Base-by-base conservation (phyloP, 768 basidiomycete genomes). In the Hemileccinum rubropunctum region DNA sequence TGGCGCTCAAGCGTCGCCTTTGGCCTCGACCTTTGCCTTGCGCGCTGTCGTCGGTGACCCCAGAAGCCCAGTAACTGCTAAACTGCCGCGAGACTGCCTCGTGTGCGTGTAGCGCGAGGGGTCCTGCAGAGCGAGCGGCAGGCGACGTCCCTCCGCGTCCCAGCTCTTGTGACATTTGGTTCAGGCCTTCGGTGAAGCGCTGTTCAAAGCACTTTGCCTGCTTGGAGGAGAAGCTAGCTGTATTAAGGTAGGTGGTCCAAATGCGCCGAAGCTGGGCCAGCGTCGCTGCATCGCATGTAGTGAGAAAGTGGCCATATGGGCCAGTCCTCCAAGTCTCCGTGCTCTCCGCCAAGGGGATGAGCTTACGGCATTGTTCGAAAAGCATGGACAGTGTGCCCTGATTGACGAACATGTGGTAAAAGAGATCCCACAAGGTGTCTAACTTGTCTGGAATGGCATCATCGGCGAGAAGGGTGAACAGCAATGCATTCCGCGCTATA, bases 51-150 rank as follows among this genome's bases (percentile, higher is more conserved):
- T 59, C 54, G n/a, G n/a, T n/a, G n/a, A n/a, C n/a, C n/a, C n/a
- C n/a, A n/a, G n/a, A 48, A 2, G 58, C 42, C 65, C 64, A 67
- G 26, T 60, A 67, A 15, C 14, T 43, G 26, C 27, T n/a, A 18
- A 62, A 68, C 20, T 66, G 62, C 23, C 42, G 28, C 6, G 41
- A 3, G 23, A 51, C 52, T 0, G 37, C 39, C 18, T 50, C 1
- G 1, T 10, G 0, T 7, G n/a, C n/a, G 50, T 36, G n/a, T n/a
- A n/a, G n/a, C n/a, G n/a, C n/a, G n/a, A n/a, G n/a, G n/a, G n/a
- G n/a, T n/a, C 64, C 67, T 0, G 66, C 67, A 4, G 66, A 66
- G 36, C 66, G 66, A 37, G 37, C 45, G 14, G 64, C 54, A 5
- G 58, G 37, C 4, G 51, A 28, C 1, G 51, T 48, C 11, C 42